Percentiles rank a stretch among this genome's conserved stretches.
phyloP scores from a whole-genome alignment of 345 rosid genomes.

The Populus tremula region DNA sequence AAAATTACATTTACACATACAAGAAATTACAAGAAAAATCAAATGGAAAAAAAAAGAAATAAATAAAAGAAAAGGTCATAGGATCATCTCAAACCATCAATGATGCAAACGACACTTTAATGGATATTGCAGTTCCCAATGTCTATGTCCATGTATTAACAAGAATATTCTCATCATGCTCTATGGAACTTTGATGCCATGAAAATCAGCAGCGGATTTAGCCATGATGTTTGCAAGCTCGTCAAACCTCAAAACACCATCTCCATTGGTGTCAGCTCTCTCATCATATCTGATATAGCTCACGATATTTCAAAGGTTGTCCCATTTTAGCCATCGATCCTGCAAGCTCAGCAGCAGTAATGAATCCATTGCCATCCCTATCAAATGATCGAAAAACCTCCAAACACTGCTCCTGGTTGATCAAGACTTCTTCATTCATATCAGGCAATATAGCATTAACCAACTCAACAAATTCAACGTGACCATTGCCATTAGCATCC shows the following conservation, averaged over 20 bases:
- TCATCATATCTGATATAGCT: slow-evolving; percentile 84
- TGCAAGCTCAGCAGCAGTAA: slow-evolving; percentile 72
- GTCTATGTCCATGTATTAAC: neutral
- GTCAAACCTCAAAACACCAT: slow-evolving; percentile 79
- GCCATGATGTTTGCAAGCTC: slow-evolving; percentile 82
- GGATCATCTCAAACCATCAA: neutral
- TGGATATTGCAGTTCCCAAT: neutral
- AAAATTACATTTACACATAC: neutral
- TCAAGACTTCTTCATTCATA: slow-evolving; percentile 51
- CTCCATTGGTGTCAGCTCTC: slow-evolving; percentile 85
- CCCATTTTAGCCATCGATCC: slow-evolving; percentile 85
- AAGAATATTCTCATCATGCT: neutral
- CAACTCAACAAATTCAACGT: slow-evolving; percentile 80
- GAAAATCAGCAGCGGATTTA: slow-evolving; percentile 71
- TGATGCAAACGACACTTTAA: neutral
- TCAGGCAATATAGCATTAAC: slow-evolving; percentile 67
- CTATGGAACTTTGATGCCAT: slow-evolving; percentile 35
- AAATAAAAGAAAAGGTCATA: neutral
- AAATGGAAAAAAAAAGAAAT: neutral
- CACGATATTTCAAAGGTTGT: slow-evolving; percentile 64
- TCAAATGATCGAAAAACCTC: slow-evolving; percentile 64
- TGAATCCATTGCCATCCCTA: slow-evolving; percentile 67
- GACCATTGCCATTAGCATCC: slow-evolving; percentile 77
- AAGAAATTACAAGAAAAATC: neutral
- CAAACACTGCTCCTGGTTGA: slow-evolving; percentile 59